A percentile compares a stretch with the other conserved stretches of the same genome.
Evolutionary conservation across 192 early-diverging fungal genomes (phyloP).

Genomic region (Umbelopsis sp.): DNA sequence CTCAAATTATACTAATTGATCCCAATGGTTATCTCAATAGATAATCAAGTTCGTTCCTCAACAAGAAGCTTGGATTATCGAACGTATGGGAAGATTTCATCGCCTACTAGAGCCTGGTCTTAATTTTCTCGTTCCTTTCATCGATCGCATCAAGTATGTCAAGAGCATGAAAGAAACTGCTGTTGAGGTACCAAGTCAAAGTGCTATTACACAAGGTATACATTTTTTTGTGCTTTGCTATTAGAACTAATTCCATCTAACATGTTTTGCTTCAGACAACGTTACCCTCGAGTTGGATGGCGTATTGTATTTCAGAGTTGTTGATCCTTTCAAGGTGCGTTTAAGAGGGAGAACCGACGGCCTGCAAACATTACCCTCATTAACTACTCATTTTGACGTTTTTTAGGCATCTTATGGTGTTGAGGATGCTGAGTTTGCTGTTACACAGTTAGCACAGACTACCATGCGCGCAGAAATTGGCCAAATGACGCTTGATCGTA

Average conservation of each 20-base stretch:
- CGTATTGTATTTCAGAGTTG: conserved; percentile 91
- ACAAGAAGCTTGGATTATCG: conserved; percentile 97
- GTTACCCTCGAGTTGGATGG: conserved; percentile 96
- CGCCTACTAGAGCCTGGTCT: conserved; percentile 90
- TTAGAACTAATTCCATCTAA: background rate
- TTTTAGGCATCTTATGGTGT: conserved; percentile 86
- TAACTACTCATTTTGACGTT: background rate
- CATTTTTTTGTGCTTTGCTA: background rate
- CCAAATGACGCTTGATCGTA: conserved; percentile 95
- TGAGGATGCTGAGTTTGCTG: conserved; percentile 92
- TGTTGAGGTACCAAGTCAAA: conserved; percentile 87
- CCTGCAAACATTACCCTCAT: too few relatives aligned
- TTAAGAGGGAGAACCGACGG: background rate
- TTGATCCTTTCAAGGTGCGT: conserved; percentile 85
- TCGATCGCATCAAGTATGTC: conserved; percentile 91
- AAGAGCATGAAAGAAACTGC: conserved; percentile 95
- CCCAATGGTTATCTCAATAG: conserved; percentile 25
- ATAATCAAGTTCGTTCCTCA: conserved; percentile 97
- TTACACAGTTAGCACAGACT: conserved; percentile 97
- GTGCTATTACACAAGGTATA: conserved; percentile 84
- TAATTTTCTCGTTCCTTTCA: conserved; percentile 83
- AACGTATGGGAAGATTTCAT: conserved; percentile 90
- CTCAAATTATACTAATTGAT: background rate
- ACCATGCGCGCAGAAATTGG: conserved; percentile 99
- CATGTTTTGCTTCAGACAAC: conserved; percentile 67